Conservation (phyloP, 106 monocot genomes). For the Chionographis japonica region DNA sequence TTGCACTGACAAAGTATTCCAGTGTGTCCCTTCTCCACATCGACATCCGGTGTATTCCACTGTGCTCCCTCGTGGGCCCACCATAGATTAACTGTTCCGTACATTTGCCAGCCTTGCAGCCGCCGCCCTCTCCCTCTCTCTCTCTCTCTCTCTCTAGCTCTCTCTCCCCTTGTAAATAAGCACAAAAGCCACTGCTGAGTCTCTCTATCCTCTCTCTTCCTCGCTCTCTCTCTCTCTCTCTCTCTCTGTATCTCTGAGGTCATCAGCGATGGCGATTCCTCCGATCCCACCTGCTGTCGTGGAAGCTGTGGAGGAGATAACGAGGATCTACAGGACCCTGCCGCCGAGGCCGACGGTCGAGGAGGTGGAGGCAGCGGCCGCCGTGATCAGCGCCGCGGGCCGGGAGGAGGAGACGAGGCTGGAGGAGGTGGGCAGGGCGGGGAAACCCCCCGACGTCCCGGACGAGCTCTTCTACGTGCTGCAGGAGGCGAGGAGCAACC, state of each 20-base stretch:
- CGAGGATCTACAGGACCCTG: constrained; percentile 61
- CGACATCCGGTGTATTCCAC: too few relatives aligned
- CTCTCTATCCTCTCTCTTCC: too few relatives aligned
- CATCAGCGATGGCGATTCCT: not conserved
- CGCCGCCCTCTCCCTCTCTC: too few relatives aligned
- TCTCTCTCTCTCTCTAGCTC: too few relatives aligned
- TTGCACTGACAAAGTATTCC: too few relatives aligned
- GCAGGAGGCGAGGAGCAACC: constrained; percentile 56
- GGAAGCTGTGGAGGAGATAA: constrained; percentile 69
- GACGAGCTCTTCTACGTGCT: constrained; percentile 70
- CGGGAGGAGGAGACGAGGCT: constrained; percentile 54
- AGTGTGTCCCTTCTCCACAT: too few relatives aligned
- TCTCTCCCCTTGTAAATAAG: too few relatives aligned
- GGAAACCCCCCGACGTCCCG: constrained; percentile 45
- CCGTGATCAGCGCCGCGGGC: constrained; percentile 42
- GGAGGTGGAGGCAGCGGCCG: constrained; percentile 67
- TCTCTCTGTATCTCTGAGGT: not conserved
- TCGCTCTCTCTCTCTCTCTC: constrained; percentile 13
- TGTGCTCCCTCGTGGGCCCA: too few relatives aligned
- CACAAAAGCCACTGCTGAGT: too few relatives aligned
- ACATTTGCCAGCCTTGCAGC: too few relatives aligned
- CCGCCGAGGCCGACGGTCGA: constrained; percentile 63
- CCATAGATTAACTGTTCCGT: too few relatives aligned
- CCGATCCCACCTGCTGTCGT: constrained; percentile 15
- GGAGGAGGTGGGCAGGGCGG: constrained; percentile 23